These are phyloP conservation scores for Ceratocystis ficicola DNA, from an alignment of 2,329 filamentous ascomycete species.

Conservation along the genomic window DNA sequence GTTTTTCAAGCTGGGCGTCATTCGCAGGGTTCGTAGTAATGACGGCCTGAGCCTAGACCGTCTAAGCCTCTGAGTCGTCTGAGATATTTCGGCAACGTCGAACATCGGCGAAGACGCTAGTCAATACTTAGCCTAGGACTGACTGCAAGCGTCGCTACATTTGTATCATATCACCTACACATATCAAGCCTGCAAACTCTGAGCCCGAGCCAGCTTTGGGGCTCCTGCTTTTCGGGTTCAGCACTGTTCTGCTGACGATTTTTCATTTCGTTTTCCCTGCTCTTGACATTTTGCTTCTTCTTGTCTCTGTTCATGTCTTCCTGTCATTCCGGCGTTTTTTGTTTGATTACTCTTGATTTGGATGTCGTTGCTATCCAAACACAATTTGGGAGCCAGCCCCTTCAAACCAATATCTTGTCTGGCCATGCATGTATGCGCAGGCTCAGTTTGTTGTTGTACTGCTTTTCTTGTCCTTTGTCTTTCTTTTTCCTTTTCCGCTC, in stretches of 20 bases:
- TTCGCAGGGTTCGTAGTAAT: slow-evolving; percentile 58
- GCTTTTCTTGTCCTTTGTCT: background rate
- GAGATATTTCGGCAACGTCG: background rate
- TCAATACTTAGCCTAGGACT: background rate
- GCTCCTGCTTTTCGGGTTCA: background rate
- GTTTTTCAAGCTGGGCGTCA: slow-evolving; percentile 70
- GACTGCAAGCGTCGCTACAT: slow-evolving; percentile 6
- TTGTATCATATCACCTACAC: slow-evolving; percentile 1
- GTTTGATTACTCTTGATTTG: slow-evolving; percentile 5
- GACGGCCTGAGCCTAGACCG: slow-evolving; percentile 64
- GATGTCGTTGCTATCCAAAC: slow-evolving; percentile 6
- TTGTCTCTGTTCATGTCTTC: background rate
- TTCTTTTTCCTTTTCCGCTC: background rate
- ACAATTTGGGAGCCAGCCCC: slow-evolving; percentile 1
- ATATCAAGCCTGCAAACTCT: background rate
- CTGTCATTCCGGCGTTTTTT: slow-evolving; percentile 4
- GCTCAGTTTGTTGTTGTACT: slow-evolving; percentile 8
- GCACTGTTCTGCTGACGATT: background rate
- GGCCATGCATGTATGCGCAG: slow-evolving; percentile 5
- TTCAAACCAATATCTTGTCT: background rate
- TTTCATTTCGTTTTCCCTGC: background rate
- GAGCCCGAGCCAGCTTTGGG: background rate
- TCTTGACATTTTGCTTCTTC: background rate
- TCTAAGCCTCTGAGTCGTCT: slow-evolving; percentile 50
- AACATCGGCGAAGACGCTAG: background rate